Evolutionary conservation across 371 early-diverging fungal species (phyloP).

Genomic region (Mucor indicus): DNA sequence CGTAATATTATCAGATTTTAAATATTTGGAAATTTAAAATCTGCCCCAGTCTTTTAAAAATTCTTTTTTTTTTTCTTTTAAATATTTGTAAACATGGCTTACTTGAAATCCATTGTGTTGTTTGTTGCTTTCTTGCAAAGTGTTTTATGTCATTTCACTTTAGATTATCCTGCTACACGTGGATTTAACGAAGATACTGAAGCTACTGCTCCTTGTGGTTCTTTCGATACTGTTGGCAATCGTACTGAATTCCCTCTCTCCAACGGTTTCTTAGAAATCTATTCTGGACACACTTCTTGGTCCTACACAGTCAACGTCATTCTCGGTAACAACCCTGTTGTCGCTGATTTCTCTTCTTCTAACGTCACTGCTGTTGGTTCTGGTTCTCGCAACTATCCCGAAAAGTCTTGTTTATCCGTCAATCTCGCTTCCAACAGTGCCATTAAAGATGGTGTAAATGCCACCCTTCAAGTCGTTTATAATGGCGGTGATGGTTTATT

Average conservation of each 20-base stretch:
- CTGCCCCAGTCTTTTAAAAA: not conserved
- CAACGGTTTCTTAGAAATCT: constrained; percentile 50
- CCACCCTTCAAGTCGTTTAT: constrained; percentile 55
- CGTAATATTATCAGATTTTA: too few species aligned
- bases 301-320: constrained; percentile 44
- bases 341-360: constrained; percentile 24
- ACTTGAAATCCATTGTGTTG: not conserved
- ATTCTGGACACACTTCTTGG: constrained; percentile 45
- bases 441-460: constrained; percentile 44
- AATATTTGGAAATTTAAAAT: too few species aligned
- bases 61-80: not conserved
- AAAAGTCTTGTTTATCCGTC: constrained; percentile 40
- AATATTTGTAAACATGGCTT: not conserved
- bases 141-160: constrained; percentile 43
- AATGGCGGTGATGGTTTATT: constrained; percentile 57
- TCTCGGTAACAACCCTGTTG: constrained; percentile 38
- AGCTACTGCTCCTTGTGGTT: constrained; percentile 53
- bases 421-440: constrained; percentile 26
- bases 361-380: constrained; percentile 14
- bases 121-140: constrained; percentile 1
- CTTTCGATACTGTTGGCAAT: constrained; percentile 29
- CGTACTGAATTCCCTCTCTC: constrained; percentile 49
- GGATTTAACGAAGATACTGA: constrained; percentile 52
- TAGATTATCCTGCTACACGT: constrained; percentile 53
- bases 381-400: constrained; percentile 41